Evolutionary conservation across 495 filamentous ascomycete genomes (phyloP).

Genomic region (Talaromyces stipitatus): DNA sequence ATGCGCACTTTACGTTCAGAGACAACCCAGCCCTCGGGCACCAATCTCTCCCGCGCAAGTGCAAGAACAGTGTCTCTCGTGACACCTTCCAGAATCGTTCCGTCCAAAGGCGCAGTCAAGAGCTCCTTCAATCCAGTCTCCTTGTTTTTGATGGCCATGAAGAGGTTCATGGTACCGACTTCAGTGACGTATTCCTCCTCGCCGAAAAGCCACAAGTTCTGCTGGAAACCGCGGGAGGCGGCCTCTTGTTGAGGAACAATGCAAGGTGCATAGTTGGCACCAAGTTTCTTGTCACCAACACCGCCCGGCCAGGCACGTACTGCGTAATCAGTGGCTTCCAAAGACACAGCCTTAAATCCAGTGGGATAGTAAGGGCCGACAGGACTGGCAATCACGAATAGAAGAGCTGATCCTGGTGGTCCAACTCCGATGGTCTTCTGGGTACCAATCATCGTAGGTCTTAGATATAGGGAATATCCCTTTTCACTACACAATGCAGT

Average conservation of each 20-base stretch:
- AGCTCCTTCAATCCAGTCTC: slow-evolving; percentile 83
- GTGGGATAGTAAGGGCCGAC: slow-evolving; percentile 98
- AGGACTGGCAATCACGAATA: slow-evolving; percentile 92
- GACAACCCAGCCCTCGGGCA: slow-evolving; percentile 80
- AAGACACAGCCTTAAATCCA: slow-evolving; percentile 90
- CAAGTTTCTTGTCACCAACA: slow-evolving; percentile 94
- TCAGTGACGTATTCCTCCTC: slow-evolving; percentile 93
- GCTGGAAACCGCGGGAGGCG: slow-evolving; percentile 84
- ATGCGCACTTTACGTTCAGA: slow-evolving; percentile 87
- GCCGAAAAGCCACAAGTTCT: slow-evolving; percentile 96
- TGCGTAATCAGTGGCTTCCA: slow-evolving; percentile 90
- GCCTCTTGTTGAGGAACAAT: slow-evolving; percentile 89
- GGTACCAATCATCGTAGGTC: slow-evolving; percentile 95
- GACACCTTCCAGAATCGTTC: slow-evolving; percentile 94
- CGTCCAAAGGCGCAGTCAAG: slow-evolving; percentile 86
- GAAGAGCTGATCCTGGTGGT: slow-evolving; percentile 79
- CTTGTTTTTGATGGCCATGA: slow-evolving; percentile 71
- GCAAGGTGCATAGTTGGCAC: slow-evolving; percentile 96
- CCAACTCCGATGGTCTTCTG: slow-evolving; percentile 88
- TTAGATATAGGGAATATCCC: slow-evolving; percentile 90
- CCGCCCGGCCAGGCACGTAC: slow-evolving; percentile 97
- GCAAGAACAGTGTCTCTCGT: slow-evolving; percentile 79
- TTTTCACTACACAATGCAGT: slow-evolving; percentile 34
- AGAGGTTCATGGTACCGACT: slow-evolving; percentile 98
- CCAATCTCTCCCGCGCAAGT: slow-evolving; percentile 75